A percentile compares a stretch with the other conserved stretches of the same genome.
phyloP scores from a whole-genome alignment of 345 rosid genomes.

The Sisymbrium irio region DNA sequence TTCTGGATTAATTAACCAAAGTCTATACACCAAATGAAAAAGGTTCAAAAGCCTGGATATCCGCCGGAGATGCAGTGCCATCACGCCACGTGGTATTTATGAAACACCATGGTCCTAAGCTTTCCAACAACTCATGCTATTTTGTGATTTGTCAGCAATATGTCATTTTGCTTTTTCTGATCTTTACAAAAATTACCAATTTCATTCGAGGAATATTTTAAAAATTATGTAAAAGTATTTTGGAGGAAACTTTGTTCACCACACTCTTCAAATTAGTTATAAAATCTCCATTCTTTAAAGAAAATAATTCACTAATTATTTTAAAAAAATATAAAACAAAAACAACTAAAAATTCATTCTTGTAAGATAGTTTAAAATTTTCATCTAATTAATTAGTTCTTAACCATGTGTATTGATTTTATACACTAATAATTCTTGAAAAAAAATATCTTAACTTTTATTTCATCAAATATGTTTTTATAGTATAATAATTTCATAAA shows the following conservation, averaged over 20 bases:
- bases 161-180: background rate
- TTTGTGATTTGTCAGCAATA: background rate
- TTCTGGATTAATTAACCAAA: background rate
- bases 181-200: background rate
- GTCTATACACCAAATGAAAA: background rate
- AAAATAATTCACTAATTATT: background rate
- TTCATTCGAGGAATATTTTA: background rate
- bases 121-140: background rate
- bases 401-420: background rate
- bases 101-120: background rate
- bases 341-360: background rate
- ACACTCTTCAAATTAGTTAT: background rate
- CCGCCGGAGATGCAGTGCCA: conserved; percentile 9
- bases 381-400: background rate
- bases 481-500: background rate
- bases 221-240: too few relatives aligned
- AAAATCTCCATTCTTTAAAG: background rate
- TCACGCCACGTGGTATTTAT: background rate
- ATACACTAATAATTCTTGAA: background rate
- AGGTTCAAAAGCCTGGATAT: background rate
- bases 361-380: background rate
- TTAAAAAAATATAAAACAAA: background rate
- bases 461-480: background rate
- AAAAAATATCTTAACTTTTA: background rate
- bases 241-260: background rate